Evolutionary conservation across 305 asterid genomes (phyloP).

Genomic region (Solanum hybrid): DNA sequence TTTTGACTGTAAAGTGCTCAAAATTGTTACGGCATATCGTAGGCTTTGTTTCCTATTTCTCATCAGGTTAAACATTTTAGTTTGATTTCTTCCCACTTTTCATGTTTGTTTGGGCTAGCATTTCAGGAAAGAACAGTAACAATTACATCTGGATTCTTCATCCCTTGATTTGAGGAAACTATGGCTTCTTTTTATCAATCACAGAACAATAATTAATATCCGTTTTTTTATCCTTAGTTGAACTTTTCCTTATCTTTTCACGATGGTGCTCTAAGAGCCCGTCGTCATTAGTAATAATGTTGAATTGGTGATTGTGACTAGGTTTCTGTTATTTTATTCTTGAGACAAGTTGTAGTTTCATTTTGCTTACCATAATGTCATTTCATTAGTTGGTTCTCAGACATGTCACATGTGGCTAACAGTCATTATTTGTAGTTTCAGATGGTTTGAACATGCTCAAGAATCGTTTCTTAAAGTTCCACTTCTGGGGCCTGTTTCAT

Average conservation of each 20-base stretch:
- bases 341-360: neutral
- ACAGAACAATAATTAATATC: neutral
- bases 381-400: neutral
- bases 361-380: neutral
- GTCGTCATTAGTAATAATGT: neutral
- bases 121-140: neutral
- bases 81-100: neutral
- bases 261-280: neutral
- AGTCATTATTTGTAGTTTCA: conserved; percentile 53
- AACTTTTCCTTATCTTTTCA: neutral
- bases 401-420: conserved; percentile 20
- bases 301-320: neutral
- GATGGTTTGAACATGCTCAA: conserved; percentile 72
- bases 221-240: neutral
- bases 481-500: conserved; percentile 69
- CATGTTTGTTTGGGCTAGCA: neutral
- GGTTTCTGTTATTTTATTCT: neutral
- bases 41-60: neutral
- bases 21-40: neutral
- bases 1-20: neutral
- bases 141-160: neutral
- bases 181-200: neutral
- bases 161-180: neutral
- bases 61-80: neutral
- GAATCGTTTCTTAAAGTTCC: conserved; percentile 72